Evolutionary conservation across 176 grass and related monocot genomes (phyloP), one percentile per base, ranked within the genome.

Genomic region (Guadua angustifolia): DNA sequence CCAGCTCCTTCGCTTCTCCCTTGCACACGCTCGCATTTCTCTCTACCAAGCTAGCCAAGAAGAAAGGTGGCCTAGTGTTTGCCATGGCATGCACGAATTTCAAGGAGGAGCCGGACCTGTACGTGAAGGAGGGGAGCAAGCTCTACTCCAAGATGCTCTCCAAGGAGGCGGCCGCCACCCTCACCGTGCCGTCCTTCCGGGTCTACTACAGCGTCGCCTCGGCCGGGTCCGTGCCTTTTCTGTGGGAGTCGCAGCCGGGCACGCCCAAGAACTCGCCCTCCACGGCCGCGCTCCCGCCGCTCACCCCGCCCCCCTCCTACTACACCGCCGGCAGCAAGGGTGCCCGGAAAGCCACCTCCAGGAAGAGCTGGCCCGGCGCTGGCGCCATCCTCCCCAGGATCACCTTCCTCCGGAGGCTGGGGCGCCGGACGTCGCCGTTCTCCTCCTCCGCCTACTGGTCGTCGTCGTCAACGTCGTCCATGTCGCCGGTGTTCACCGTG

Each of bases 241-340:
- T 83, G 22, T 90, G 88, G 88, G 88, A 90, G 60, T 90, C 88
- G 67, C 84, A 79, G 84, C 88, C 88, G 8, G 88, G 85, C 70
- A 91, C 89, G 71, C 85, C 89, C 81, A 91, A 88, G 85, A 81
- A 66, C 64, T 70, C 71, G 26, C 29, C 85, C 25, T 88, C 85
- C 45, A 36, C 64, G 0, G 64, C 81, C 55, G 29, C 71, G 26
- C 77, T 88, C 61, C 85, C 81, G 10, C 89, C 89, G 32, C 89
- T 88, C 81, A 88, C 89, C 5, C 89, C 89, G 21, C 89, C 89
- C 38, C 89, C 89, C 6, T 91, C 89, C 26, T 91, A 88, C 89
- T 91, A 88, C 76, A 0, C 80, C 5, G 16, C 52, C 4, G 68
- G 36, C 9, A 14, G 33, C 2, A 64, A 18, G 43, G 46, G 56